phyloP scores from a whole-genome alignment of 345 rosid species.

The Garcia nutans region DNA sequence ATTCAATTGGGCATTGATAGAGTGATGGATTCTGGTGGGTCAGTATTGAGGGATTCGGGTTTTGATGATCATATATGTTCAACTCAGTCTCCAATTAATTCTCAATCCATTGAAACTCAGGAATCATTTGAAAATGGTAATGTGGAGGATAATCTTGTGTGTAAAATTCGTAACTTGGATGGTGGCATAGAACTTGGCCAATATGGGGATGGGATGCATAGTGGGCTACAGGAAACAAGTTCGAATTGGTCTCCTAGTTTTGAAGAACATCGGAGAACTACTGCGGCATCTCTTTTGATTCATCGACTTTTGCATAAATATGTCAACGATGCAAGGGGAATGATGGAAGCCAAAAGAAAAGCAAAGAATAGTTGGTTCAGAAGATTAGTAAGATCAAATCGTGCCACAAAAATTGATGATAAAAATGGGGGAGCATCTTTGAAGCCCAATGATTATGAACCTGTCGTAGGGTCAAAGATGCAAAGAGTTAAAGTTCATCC shows the following conservation, averaged over 20 bases:
- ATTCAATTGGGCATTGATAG: slow-evolving; percentile 27
- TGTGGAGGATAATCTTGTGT: slow-evolving; percentile 18
- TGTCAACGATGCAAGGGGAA: slow-evolving; percentile 23
- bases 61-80: slow-evolving; percentile 25
- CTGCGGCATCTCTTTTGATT: slow-evolving; percentile 32
- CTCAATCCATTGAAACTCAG: slow-evolving; percentile 26
- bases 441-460: slow-evolving; percentile 33
- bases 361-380: slow-evolving; percentile 48
- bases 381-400: slow-evolving; percentile 39
- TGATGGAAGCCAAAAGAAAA: slow-evolving; percentile 28
- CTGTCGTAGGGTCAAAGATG: slow-evolving; percentile 29
- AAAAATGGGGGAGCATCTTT: slow-evolving; percentile 23
- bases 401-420: slow-evolving; percentile 31
- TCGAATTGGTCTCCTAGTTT: slow-evolving; percentile 44
- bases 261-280: slow-evolving; percentile 44
- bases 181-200: slow-evolving; percentile 38
- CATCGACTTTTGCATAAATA: slow-evolving; percentile 17
- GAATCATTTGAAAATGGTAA: slow-evolving; percentile 29
- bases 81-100: slow-evolving; percentile 31
- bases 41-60: slow-evolving; percentile 38
- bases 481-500: slow-evolving; percentile 25
- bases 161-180: slow-evolving; percentile 37
- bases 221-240: slow-evolving; percentile 35
- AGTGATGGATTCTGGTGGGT: slow-evolving; percentile 34
- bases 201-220: slow-evolving; percentile 33